Percentiles rank a stretch among this genome's conserved stretches.
phyloP scores from a whole-genome alignment of 2,329 filamentous ascomycete species.

The Emergomyces pasteurianus region DNA sequence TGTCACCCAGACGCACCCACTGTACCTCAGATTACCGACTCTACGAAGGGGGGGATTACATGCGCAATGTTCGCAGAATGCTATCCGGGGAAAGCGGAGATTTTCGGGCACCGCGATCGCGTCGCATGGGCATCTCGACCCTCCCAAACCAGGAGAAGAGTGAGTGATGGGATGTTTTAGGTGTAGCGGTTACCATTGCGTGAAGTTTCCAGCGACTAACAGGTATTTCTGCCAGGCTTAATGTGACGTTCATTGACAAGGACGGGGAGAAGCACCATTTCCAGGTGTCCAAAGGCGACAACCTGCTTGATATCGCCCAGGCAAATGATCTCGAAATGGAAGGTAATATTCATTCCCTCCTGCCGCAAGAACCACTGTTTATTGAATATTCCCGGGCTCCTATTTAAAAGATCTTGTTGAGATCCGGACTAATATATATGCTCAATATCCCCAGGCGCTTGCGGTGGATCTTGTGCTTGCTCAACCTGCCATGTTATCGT shows the following conservation, averaged over 20 bases:
- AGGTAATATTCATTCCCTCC: constrained; percentile 36
- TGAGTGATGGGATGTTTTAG: constrained; percentile 36
- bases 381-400: background rate
- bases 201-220: constrained; percentile 1
- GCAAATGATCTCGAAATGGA: constrained; percentile 97
- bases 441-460: constrained; percentile 50
- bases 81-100: constrained; percentile 28
- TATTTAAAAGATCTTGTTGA: background rate
- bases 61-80: constrained; percentile 8
- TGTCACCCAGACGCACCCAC: background rate
- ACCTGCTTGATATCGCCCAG: constrained; percentile 89
- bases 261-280: constrained; percentile 65
- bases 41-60: constrained; percentile 3
- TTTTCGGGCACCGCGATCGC: constrained; percentile 55
- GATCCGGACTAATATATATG: background rate
- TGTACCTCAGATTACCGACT: constrained; percentile 1
- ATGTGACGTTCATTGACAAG: constrained; percentile 89
- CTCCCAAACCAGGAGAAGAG: constrained; percentile 88
- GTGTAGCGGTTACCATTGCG: background rate
- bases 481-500: constrained; percentile 90
- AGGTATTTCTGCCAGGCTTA: constrained; percentile 45
- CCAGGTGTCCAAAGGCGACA: constrained; percentile 74
- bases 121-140: constrained; percentile 66
- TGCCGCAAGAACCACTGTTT: background rate
- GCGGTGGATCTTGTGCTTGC: constrained; percentile 86